Conservation (phyloP, 257 asterid species). For the Euphrasia confusa region DNA sequence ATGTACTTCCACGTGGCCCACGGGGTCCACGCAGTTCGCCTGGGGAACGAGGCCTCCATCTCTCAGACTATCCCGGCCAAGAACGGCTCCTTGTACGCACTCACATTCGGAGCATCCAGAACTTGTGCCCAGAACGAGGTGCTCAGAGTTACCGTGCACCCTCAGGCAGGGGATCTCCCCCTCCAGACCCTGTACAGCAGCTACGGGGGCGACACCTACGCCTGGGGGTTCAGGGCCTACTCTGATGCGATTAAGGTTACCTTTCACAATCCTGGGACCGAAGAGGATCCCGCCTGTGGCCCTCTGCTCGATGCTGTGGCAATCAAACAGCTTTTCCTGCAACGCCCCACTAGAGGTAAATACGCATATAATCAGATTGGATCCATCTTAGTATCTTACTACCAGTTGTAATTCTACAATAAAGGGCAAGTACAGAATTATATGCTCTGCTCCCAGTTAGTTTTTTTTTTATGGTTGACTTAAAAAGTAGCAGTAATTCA, state of each 20-base stretch:
- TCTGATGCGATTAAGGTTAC: constrained; percentile 42
- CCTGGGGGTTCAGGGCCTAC: constrained; percentile 67
- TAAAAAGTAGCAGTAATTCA: not conserved
- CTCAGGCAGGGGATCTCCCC: constrained; percentile 61
- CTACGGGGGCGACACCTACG: constrained; percentile 77
- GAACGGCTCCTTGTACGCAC: constrained; percentile 54
- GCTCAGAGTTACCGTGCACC: constrained; percentile 51
- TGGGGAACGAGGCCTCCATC: constrained; percentile 79
- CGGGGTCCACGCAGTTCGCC: constrained; percentile 86
- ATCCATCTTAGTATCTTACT: too few relatives aligned
- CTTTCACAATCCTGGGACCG: constrained; percentile 70
- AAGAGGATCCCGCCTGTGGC: constrained; percentile 91
- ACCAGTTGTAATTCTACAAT: not conserved
- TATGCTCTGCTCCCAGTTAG: too few relatives aligned
- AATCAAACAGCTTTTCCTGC: constrained; percentile 64
- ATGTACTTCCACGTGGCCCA: constrained; percentile 84
- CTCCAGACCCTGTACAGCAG: constrained; percentile 61
- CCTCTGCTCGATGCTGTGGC: constrained; percentile 91
- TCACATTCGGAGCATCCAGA: constrained; percentile 72
- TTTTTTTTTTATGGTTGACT: not conserved
- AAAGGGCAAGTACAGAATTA: too few relatives aligned
- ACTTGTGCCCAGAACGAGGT: constrained; percentile 74
- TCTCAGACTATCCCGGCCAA: constrained; percentile 64
- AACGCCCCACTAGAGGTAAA: constrained; percentile 48
- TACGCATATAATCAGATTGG: not conserved